These are phyloP conservation scores for Asclepias syriaca DNA, from an alignment of 257 asterid genomes.

Conservation along the genomic window DNA sequence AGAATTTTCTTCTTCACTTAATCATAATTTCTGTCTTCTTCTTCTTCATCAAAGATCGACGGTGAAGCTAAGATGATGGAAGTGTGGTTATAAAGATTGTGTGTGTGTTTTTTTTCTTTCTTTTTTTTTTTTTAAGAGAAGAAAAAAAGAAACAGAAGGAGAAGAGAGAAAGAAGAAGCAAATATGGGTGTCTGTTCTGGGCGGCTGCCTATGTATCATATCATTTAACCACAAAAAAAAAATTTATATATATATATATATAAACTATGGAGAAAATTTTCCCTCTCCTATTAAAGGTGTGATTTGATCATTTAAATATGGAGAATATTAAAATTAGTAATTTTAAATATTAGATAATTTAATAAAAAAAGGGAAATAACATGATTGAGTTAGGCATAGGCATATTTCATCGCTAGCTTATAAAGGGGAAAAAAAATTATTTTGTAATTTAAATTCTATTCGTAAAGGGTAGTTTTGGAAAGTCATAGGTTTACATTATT, in stretches of 20 bases:
- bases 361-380: background rate
- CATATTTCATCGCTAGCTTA: background rate
- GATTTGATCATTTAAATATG: background rate
- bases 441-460: too few species aligned
- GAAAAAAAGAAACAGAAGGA: background rate
- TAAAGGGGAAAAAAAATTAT: too few species aligned
- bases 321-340: too few species aligned
- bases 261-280: background rate
- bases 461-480: too few species aligned
- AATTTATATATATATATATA: too few species aligned
- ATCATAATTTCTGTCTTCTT: slow-evolving; percentile 2
- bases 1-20: slow-evolving; percentile 16
- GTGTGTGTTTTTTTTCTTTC: too few species aligned
- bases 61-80: slow-evolving; percentile 6
- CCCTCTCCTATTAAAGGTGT: background rate
- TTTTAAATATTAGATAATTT: too few species aligned
- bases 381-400: background rate
- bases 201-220: slow-evolving; percentile 44
- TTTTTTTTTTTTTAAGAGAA: slow-evolving; percentile 14
- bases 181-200: slow-evolving; percentile 59
- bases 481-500: too few species aligned
- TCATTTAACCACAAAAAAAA: slow-evolving; percentile 6
- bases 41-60: slow-evolving; percentile 9
- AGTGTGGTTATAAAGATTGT: slow-evolving; percentile 16
- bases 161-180: slow-evolving; percentile 16